Evolutionary conservation across 306 rosid species (phyloP), one percentile per base, ranked within the genome.

Genomic region (Medicago lupulina): DNA sequence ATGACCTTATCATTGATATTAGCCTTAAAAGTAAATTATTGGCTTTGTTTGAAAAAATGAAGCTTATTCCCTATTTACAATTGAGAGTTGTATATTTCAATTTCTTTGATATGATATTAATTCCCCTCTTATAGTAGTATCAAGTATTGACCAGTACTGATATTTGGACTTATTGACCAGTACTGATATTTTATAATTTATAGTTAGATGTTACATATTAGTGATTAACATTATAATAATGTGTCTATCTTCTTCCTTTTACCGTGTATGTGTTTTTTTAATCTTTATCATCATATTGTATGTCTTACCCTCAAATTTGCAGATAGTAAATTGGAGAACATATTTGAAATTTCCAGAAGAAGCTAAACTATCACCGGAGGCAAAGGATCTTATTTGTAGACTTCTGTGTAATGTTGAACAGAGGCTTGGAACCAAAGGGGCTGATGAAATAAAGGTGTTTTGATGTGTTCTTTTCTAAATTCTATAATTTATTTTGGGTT

Each of bases 311-410:
- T 75, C 76, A 60, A 74, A 76, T 81, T 21, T 86, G 84, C 92
- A 96, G 99, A 96, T 96, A 84, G 99, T 96, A 79, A 92, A 89
- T 83, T 96, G 99, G 99, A 90, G 94, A 88, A 87, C 86, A 40
- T 87, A 96, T 87, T 85, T 96, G 83, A 92, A 96, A 83, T 96
- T 96, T 86, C 99, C 99, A 12, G 99, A 96, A 81, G 99, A 96
- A 87, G 98, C 97, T 55, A 89, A 82, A 73, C 92, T 96, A 53
- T 92, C 99, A 23, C 87, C 87, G 16, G 98, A 96, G 70, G 97
- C 99, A 34, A 96, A 89, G 87, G 98, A 96, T 82, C 90, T 96
- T 70, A 90, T 96, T 53, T 28, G 96, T 80, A 88, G 85, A 86
- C 96, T 96, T 63, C 82, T 96, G 41, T 96, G 99, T 88, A 90